These are phyloP conservation scores for Oxytropis ochrocephala DNA, from an alignment of 306 rosid species.

Conservation along the genomic window DNA sequence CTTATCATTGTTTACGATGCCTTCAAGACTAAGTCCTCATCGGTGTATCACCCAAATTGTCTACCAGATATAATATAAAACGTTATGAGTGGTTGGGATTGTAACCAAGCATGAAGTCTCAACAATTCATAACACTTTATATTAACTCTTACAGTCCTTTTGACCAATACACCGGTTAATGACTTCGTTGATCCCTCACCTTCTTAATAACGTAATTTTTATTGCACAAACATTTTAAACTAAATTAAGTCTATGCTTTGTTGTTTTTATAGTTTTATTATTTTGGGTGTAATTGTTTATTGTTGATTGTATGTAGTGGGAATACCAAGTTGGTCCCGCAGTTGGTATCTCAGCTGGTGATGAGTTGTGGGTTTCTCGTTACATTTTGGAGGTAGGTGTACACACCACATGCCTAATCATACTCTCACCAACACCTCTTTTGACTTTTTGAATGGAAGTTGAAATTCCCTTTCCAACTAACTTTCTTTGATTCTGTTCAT, in stretches of 20 bases:
- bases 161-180: no score
- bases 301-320: conserved; percentile 55
- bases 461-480: not conserved
- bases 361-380: conserved; percentile 89
- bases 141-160: no score
- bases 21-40: no score
- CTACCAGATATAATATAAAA: no score
- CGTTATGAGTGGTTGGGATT: no score
- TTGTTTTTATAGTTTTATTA: not conserved
- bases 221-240: not conserved
- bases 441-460: not conserved
- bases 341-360: conserved; percentile 89
- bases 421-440: not conserved
- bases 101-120: no score
- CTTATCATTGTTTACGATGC: no score
- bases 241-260: not conserved
- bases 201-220: not conserved
- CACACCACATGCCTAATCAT: not conserved
- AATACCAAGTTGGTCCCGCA: conserved; percentile 93
- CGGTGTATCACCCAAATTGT: no score
- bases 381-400: conserved; percentile 93
- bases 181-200: no score
- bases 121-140: no score
- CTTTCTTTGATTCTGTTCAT: conserved; percentile 12
- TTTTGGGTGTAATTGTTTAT: not conserved